phyloP scores from a whole-genome alignment of 2,329 filamentous ascomycete species.

The Amphichorda felina region DNA sequence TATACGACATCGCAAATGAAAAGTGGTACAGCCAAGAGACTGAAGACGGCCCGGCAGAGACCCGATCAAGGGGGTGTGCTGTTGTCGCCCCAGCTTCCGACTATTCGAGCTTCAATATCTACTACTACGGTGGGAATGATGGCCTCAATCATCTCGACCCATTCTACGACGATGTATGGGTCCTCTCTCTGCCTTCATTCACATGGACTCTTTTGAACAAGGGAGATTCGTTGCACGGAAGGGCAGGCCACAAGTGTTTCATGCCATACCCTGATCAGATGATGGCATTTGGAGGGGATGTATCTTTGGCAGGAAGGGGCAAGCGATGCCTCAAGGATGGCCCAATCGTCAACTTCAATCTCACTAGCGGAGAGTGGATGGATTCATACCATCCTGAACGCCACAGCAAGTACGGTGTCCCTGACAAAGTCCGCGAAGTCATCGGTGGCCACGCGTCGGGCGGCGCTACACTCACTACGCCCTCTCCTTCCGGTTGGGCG shows the following conservation, averaged over 20 bases:
- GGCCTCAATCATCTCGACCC: conserved; percentile 26
- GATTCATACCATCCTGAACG: conserved; percentile 54
- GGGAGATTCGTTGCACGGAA: conserved; percentile 36
- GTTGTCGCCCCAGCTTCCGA: conserved; percentile 63
- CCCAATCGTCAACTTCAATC: conserved; percentile 57
- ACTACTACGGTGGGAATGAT: conserved; percentile 71
- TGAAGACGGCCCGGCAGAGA: conserved; percentile 38
- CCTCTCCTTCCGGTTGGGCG: conserved; percentile 45
- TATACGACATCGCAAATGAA: conserved; percentile 62
- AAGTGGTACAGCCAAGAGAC: conserved; percentile 62
- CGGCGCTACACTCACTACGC: conserved; percentile 57
- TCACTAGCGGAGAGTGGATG: conserved; percentile 58
- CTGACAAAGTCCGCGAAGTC: conserved; percentile 45
- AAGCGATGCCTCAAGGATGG: conserved; percentile 36
- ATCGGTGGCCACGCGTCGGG: conserved; percentile 58
- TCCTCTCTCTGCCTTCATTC: conserved; percentile 68
- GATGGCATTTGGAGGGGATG: conserved; percentile 62
- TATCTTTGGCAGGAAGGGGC: conserved; percentile 13
- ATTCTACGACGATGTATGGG: conserved; percentile 63
- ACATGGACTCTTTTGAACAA: conserved; percentile 53
- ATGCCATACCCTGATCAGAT: conserved; percentile 70
- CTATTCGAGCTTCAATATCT: conserved; percentile 66
- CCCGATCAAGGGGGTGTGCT: conserved; percentile 57
- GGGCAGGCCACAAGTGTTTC: conserved; percentile 66
- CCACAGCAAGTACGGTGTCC: conserved; percentile 58